A percentile compares a stretch with the other conserved stretches of the same genome.
Evolutionary conservation across 1,139 yeast species (phyloP).

Genomic region (Saccharomyces hybrid): DNA sequence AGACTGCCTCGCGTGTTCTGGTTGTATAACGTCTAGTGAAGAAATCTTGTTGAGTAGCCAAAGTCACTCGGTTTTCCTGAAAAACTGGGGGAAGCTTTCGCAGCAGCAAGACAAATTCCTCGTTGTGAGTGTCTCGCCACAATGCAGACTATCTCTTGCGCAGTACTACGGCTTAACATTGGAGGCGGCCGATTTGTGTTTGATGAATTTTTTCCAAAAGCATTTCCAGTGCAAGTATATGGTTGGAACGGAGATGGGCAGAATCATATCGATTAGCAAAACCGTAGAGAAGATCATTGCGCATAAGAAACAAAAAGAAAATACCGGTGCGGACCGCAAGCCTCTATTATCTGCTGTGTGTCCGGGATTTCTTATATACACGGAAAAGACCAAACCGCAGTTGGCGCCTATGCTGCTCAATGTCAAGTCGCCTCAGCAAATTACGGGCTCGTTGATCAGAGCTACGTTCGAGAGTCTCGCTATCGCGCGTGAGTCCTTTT

Average conservation of each 20-base stretch:
- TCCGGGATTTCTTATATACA: conserved; percentile 96
- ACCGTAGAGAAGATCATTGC: conserved; percentile 46
- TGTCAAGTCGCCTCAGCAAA: conserved; percentile 87
- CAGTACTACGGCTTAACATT: conserved; percentile 52
- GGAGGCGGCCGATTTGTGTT: conserved; percentile 51
- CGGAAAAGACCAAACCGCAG: conserved; percentile 91
- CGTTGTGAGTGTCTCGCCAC: conserved; percentile 81
- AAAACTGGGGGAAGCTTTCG: conserved; percentile 42
- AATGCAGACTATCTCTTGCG: conserved; percentile 76
- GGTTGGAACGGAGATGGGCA: conserved; percentile 79
- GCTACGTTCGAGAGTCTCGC: conserved; percentile 40
- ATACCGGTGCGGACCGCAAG: conserved; percentile 7
- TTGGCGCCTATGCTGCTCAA: conserved; percentile 55
- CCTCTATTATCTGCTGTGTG: conserved; percentile 57
- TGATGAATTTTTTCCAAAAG: conserved; percentile 50
- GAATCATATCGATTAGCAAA: conserved; percentile 60
- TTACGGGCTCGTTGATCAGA: conserved; percentile 75
- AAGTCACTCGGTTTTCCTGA: conserved; percentile 70
- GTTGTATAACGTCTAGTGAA: conserved; percentile 95
- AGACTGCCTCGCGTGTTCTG: conserved; percentile 95
- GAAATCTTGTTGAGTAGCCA: conserved; percentile 88
- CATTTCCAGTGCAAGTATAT: conserved; percentile 65
- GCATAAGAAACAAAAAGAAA: conserved; percentile 20
- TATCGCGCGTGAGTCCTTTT: conserved; percentile 39
- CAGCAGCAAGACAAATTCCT: conserved; percentile 36